Conservation (phyloP, 768 basidiomycete genomes). For the Tubosaeta brunneosetosa region DNA sequence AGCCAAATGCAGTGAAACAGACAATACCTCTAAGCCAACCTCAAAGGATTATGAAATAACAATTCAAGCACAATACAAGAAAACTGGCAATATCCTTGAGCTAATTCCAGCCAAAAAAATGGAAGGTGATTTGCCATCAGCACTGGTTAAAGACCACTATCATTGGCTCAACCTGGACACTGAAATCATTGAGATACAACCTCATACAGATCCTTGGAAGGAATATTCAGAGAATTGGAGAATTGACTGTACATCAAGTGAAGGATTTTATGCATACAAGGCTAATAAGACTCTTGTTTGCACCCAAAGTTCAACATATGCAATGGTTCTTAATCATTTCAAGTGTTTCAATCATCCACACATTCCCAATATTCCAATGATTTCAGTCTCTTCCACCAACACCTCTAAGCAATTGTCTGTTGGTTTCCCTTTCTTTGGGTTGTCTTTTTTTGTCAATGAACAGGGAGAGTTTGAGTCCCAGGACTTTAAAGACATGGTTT, state of each 20-base stretch:
- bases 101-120: slow-evolving; percentile 12
- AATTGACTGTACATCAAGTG: neutral
- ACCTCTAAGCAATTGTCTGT: slow-evolving; percentile 7
- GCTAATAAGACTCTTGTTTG: slow-evolving; percentile 9
- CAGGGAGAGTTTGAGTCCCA: slow-evolving; percentile 30
- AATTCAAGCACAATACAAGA: too few species aligned
- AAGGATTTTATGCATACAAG: neutral
- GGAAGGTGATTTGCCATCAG: slow-evolving; percentile 13
- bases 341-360: neutral
- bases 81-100: neutral
- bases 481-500: slow-evolving; percentile 35
- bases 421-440: slow-evolving; percentile 30
- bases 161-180: slow-evolving; percentile 19
- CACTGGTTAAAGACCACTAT: slow-evolving; percentile 9
- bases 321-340: slow-evolving; percentile 10
- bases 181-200: slow-evolving; percentile 18
- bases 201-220: slow-evolving; percentile 9
- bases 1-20: too few species aligned
- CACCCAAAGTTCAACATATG: slow-evolving; percentile 13
- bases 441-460: slow-evolving; percentile 36
- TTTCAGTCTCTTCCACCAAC: neutral
- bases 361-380: neutral
- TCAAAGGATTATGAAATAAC: too few species aligned
- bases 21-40: too few species aligned
- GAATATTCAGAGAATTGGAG: slow-evolving; percentile 14